Percentiles rank a stretch among this genome's conserved stretches.
Conservation (phyloP, 2,329 filamentous ascomycete genomes). For the Cladophialophora yegresii region DNA sequence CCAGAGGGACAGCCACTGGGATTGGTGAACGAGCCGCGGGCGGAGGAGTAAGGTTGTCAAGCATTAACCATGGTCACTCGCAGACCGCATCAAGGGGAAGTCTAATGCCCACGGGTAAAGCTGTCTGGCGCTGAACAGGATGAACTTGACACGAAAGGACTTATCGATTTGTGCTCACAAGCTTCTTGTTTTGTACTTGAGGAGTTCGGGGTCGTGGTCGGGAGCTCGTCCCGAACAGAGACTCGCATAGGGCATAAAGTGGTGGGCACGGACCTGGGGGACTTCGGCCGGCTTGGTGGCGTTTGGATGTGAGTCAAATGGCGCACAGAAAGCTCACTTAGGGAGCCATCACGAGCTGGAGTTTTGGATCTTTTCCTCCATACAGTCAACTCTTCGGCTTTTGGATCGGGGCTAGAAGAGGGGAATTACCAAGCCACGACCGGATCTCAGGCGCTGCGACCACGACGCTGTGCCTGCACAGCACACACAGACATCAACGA, state of each 20-base stretch:
- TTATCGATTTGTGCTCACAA: not conserved
- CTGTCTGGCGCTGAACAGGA: conserved; percentile 33
- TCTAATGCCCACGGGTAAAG: conserved; percentile 34
- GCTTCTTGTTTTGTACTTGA: not conserved
- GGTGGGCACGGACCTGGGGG: not conserved
- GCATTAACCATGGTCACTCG: conserved; percentile 9
- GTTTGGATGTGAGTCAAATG: not conserved
- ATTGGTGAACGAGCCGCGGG: conserved; percentile 15
- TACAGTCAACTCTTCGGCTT: not conserved
- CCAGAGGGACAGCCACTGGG: conserved; percentile 19
- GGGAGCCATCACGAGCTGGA: not conserved
- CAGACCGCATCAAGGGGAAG: conserved; percentile 28
- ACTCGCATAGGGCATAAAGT: not conserved
- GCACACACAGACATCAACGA: not conserved
- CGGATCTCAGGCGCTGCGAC: not conserved
- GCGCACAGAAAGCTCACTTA: not conserved
- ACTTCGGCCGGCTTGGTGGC: not conserved
- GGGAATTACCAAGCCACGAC: not conserved
- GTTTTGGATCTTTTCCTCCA: not conserved
- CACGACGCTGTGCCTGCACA: not conserved
- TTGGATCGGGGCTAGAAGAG: not conserved
- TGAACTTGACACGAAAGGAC: not conserved
- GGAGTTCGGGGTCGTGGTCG: not conserved
- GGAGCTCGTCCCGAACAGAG: not conserved
- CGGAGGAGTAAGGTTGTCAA: conserved; percentile 22